Conservation (phyloP, 768 basidiomycete genomes). For the Cantharellus anzutake region DNA sequence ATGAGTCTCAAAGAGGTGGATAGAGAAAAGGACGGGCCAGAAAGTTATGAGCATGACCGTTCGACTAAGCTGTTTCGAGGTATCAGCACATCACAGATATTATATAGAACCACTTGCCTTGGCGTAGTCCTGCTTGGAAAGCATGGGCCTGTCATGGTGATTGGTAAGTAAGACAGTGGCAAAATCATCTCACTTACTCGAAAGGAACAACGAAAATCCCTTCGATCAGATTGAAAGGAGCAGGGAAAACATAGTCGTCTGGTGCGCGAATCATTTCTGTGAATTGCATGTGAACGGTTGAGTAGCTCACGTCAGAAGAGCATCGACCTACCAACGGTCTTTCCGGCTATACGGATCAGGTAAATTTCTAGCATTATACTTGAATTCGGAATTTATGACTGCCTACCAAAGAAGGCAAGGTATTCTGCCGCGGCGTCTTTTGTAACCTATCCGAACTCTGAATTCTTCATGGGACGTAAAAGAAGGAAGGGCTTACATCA, state of each 20-base stretch:
- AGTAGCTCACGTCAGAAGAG: conserved; percentile 47
- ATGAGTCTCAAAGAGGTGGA: conserved; percentile 60
- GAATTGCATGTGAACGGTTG: background rate
- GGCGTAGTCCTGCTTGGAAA: conserved; percentile 38
- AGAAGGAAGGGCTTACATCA: conserved; percentile 29
- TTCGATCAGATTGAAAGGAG: conserved; percentile 86
- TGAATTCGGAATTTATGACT: too few species aligned
- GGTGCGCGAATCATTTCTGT: conserved; percentile 59
- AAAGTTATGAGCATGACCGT: conserved; percentile 64
- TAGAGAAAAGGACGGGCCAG: conserved; percentile 51
- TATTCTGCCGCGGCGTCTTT: conserved; percentile 81
- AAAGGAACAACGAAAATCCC: conserved; percentile 60
- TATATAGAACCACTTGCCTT: conserved; percentile 22
- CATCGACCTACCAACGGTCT: conserved; percentile 55
- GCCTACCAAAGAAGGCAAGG: conserved; percentile 48
- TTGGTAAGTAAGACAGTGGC: conserved; percentile 16
- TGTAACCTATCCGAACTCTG: conserved; percentile 32
- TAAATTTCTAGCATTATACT: too few species aligned
- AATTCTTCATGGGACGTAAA: background rate
- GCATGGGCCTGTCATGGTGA: conserved; percentile 18
- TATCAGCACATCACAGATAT: background rate
- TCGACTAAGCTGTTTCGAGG: conserved; percentile 41
- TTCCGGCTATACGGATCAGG: conserved; percentile 29
- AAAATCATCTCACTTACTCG: conserved; percentile 37
- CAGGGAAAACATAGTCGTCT: conserved; percentile 30